Base-by-base conservation (phyloP, 306 rosid genomes). In the Cucumis hystrix region DNA sequence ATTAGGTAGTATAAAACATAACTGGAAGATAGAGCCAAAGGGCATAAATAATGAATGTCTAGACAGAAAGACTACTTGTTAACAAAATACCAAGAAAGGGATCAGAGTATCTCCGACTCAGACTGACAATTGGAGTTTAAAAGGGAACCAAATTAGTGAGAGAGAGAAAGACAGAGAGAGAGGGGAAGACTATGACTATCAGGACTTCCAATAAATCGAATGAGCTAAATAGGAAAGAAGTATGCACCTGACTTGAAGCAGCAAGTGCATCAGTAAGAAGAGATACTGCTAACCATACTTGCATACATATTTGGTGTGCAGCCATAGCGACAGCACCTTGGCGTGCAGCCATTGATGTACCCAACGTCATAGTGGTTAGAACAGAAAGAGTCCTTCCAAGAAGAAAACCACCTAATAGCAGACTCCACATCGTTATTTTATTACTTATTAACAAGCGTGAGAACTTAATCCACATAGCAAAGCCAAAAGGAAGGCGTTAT, bases 291-390 rank as follows among this genome's bases (percentile, higher is more conserved):
- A 92, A 82, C 99, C 99, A 95, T 16, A 95, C 97, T 88, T 95
- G 99, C 86, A 95, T 80, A 20, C 96, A 95, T 87, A 95, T 90
- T 87, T 95, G 99, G 90, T 95, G 97, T 80, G 96, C 97, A 83
- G 99, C 99, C 99, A 95, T 91, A 70, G 96, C 97, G 55, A 89
- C 93, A 6, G 99, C 97, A 79, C 99, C 99, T 86, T 91, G 92
- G 68, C 93, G 93, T 71, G 97, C 96, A 82, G 96, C 99, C 97
- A 95, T 86, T 81, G 96, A 87, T 77, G 99, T 95, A 61, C 96
- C 99, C 85, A 95, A 66, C 78, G 99, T 92, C 79, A 91, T 79
- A 78, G 99, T 95, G 17, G 89, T 55, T 77, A 92, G 87, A 86
- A 89, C 92, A 86, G 99, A 87, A 80, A 95, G 88, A 82, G 99